Evolutionary conservation across 345 rosid genomes (phyloP), one percentile per base, ranked within the genome.

Genomic region (Corchorus capsularis): DNA sequence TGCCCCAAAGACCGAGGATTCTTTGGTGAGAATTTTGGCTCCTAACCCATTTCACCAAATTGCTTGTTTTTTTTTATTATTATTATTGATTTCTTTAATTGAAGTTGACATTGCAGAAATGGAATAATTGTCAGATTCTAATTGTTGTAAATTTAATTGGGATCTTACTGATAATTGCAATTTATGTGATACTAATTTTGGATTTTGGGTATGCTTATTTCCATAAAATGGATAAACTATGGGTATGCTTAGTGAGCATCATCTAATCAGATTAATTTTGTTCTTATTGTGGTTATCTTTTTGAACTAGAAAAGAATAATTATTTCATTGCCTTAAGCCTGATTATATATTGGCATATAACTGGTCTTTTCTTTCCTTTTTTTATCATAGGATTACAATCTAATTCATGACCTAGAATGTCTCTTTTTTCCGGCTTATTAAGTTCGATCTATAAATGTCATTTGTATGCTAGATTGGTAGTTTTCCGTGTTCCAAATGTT

Each of bases 11-110:
- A 17, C 47, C 10, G 47, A 70, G 61, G 61, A 70, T 70, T 70
- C 32, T 52, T 61, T 5, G 73, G 73, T 70, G 47, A 70, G 73
- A 35, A 19, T 66, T 46, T 66, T 13, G 1, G 69, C 54, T 67
- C 20, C 56, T 46, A 67, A 4, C 20, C 41, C 5, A 11, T 43
- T 46, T 66, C 22, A 12, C 53, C 12, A 45, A 46, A 10, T 69
- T 69, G 72, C 59, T 49, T 69, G 59, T 27, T 12, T 57, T 27
- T 13, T 27, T n/a, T n/a, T n/a, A n/a, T n/a, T n/a, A n/a, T n/a
- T 27, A 27, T 27, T 27, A 27, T 27, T 27, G 27, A 27, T 27
- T 27, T 13, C 17, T 60, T 12, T 27, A 12, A 68, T 47, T 47
- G 56, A 68, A 68, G 35, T 7, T 68, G 47, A 47, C 72, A 22